Conservation (phyloP, 805 yeast species). For the Crinitomyces ghanaensis region DNA sequence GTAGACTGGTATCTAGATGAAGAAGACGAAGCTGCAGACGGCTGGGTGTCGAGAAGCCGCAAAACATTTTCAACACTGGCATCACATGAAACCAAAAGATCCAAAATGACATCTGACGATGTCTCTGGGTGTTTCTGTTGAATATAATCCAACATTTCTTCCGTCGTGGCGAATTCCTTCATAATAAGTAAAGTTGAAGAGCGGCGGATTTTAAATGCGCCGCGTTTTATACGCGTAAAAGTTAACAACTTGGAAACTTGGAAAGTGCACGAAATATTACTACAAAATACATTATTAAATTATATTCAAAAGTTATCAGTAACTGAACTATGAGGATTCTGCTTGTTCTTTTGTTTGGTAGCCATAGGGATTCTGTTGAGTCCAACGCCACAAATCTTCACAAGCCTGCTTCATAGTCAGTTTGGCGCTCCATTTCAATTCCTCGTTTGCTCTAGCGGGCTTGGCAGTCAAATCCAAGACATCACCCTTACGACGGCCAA, state of each 20-base stretch:
- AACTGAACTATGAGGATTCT: slow-evolving; percentile 13
- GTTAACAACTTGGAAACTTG: neutral
- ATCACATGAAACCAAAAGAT: slow-evolving; percentile 40
- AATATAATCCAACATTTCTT: slow-evolving; percentile 25
- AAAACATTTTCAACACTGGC: slow-evolving; percentile 40
- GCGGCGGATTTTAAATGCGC: slow-evolving; percentile 1
- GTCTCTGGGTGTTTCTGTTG: slow-evolving; percentile 33
- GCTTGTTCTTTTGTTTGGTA: slow-evolving; percentile 26
- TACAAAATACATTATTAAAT: neutral
- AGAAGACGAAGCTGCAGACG: neutral
- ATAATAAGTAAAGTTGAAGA: neutral
- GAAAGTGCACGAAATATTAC: neutral
- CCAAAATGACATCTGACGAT: slow-evolving; percentile 33
- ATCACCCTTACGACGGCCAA: slow-evolving; percentile 62
- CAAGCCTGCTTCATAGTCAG: slow-evolving; percentile 52
- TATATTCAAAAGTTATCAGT: neutral
- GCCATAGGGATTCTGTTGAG: slow-evolving; percentile 55
- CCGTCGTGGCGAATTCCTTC: slow-evolving; percentile 8
- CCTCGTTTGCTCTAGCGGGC: slow-evolving; percentile 52
- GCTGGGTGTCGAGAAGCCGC: slow-evolving; percentile 25
- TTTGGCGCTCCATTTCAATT: slow-evolving; percentile 54
- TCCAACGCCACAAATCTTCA: slow-evolving; percentile 69
- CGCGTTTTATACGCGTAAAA: slow-evolving; percentile 1
- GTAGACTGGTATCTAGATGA: slow-evolving; percentile 9
- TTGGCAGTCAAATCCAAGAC: slow-evolving; percentile 65